A percentile compares a stretch with the other conserved stretches of the same genome.
Evolutionary conservation across 2,329 filamentous ascomycete species (phyloP).

Genomic region (Trichoderma atroviride): DNA sequence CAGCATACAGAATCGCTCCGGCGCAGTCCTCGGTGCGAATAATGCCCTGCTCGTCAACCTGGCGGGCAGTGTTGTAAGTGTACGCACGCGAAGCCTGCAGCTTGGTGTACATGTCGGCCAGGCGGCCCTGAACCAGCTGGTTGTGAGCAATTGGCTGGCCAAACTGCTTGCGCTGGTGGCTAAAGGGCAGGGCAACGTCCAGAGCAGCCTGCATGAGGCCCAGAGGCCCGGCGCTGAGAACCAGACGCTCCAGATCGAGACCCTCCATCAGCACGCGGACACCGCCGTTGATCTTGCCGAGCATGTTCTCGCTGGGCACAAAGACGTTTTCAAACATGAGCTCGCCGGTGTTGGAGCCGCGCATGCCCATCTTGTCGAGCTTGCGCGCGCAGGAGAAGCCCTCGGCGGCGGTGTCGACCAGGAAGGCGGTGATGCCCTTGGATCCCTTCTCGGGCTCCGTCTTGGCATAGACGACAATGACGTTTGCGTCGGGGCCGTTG

Average conservation of each 20-base stretch:
- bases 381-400: constrained; percentile 90
- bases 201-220: constrained; percentile 93
- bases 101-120: constrained; percentile 98
- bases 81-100: constrained; percentile 82
- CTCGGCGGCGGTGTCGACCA: constrained; percentile 70
- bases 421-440: constrained; percentile 93
- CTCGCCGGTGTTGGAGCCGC: constrained; percentile 94
- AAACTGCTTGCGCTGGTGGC: constrained; percentile 88
- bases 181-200: constrained; percentile 84
- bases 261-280: constrained; percentile 95
- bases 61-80: constrained; percentile 79
- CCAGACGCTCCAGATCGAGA: constrained; percentile 88
- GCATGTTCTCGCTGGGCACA: constrained; percentile 77
- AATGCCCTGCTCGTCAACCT: constrained; percentile 73
- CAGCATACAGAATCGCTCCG: constrained; percentile 89
- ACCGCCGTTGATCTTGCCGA: constrained; percentile 79
- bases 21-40: constrained; percentile 92
- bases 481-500: constrained; percentile 92
- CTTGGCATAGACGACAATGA: constrained; percentile 96
- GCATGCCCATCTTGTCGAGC: constrained; percentile 97
- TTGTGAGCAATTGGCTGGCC: constrained; percentile 84
- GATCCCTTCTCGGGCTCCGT: constrained; percentile 77
- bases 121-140: constrained; percentile 88
- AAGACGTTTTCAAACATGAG: constrained; percentile 90
- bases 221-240: constrained; percentile 85